A percentile compares a stretch with the other conserved stretches of the same genome.
Conservation (phyloP, 441 rosid genomes). For the Erodium chrysanthum region DNA sequence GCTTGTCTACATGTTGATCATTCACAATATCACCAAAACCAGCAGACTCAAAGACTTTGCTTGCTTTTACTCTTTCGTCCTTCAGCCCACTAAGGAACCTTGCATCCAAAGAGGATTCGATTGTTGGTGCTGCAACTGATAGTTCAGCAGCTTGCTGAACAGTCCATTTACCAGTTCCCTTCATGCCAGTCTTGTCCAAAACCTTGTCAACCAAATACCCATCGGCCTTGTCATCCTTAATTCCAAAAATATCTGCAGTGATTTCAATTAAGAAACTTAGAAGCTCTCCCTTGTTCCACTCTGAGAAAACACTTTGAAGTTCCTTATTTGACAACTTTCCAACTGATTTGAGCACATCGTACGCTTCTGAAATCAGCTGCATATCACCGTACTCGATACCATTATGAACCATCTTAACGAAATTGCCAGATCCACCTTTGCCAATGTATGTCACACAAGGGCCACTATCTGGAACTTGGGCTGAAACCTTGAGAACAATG, state of each 20-base stretch:
- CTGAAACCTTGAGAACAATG: slow-evolving; percentile 83
- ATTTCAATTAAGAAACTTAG: slow-evolving; percentile 87
- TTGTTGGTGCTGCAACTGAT: slow-evolving; percentile 91
- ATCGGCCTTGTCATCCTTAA: slow-evolving; percentile 73
- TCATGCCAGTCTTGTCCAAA: slow-evolving; percentile 91
- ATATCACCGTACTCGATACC: slow-evolving; percentile 93
- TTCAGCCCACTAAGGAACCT: slow-evolving; percentile 85
- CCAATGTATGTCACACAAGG: slow-evolving; percentile 82
- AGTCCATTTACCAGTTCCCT: slow-evolving; percentile 96
- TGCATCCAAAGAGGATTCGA: slow-evolving; percentile 77
- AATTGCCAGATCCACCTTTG: slow-evolving; percentile 87
- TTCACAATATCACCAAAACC: slow-evolving; percentile 57
- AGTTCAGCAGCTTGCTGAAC: slow-evolving; percentile 95
- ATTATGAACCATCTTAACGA: slow-evolving; percentile 89
- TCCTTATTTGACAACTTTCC: slow-evolving; percentile 77
- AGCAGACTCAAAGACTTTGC: slow-evolving; percentile 63
- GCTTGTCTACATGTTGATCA: slow-evolving; percentile 63
- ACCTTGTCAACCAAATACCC: slow-evolving; percentile 89
- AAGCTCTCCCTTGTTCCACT: slow-evolving; percentile 92
- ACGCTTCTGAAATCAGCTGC: slow-evolving; percentile 92
- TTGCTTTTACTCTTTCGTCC: slow-evolving; percentile 79
- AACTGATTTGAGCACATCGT: slow-evolving; percentile 74
- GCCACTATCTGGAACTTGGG: slow-evolving; percentile 87
- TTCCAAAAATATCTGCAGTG: slow-evolving; percentile 77
- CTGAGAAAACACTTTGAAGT: slow-evolving; percentile 50